Base-by-base conservation (phyloP, 2,329 filamentous ascomycete genomes). In the Talaromyces rugulosus region DNA sequence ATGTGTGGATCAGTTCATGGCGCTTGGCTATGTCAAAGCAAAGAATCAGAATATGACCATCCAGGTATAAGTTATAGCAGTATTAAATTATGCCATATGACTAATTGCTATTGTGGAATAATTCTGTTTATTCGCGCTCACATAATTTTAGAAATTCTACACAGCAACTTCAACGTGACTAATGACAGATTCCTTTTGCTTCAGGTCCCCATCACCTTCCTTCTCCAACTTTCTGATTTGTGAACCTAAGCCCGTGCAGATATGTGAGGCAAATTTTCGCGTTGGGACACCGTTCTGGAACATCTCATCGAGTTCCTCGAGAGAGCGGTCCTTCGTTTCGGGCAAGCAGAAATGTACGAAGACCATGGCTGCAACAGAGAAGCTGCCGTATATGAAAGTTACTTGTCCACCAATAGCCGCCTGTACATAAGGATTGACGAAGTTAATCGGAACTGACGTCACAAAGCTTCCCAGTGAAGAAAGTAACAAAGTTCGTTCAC, bases 341-440 rank as follows among this genome's bases (percentile, higher is more conserved):
- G 69, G 71, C 3, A 74, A 63, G 9, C 66, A 64, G 58, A 72
- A 69, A 51, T 63, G 68, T 14, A 68, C 66, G 55, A 66, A 72
- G 0, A 62, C 54, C 36, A 68, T 65, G 1, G 69, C 65, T 9
- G 66, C 52, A 33, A 71, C 53, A 2, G 69, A 71, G 56, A 69
- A 66, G 7, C 63, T 58, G 3, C 65, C 68, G 52, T 65, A 71
- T 27, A 71, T 67, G 52, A 68, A 66, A 3, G 64, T 67, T 40
- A 66, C 58, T 14, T 60, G 42, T 30, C 66, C 66, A 4, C 68
- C 68, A 33, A 74, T 65, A 0, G 63, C 60, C 18, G 33, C 54
- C 56, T 73, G 71, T 7, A 73, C 68, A 51, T 68, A 74, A 0
- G 71, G 71, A 28, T 68, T 70, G n/a, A 74, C 65, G 47, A 67